A percentile compares a stretch with the other conserved stretches of the same genome.
Evolutionary conservation across 2,329 filamentous ascomycete genomes (phyloP).

Genomic region (Cladosporium sp.): DNA sequence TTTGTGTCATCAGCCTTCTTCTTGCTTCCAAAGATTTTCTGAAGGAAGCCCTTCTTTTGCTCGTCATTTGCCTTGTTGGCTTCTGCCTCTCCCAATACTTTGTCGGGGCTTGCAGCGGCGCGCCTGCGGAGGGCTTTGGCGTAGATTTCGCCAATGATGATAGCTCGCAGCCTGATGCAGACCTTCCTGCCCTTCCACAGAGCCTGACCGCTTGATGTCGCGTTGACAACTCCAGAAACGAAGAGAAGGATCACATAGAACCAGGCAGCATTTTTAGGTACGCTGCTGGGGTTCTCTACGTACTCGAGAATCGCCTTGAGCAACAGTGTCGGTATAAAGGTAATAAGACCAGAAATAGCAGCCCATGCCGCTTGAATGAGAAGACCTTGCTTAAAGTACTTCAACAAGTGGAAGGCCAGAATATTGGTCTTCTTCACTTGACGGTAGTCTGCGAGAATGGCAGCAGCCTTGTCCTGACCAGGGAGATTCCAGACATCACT

Average conservation of each 20-base stretch:
- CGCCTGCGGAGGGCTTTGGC: conserved; percentile 91
- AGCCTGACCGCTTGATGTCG: conserved; percentile 80
- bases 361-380: conserved; percentile 80
- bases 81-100: conserved; percentile 59
- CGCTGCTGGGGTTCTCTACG: conserved; percentile 76
- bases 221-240: conserved; percentile 76
- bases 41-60: conserved; percentile 46
- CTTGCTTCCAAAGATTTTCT: conserved; percentile 61
- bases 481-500: conserved; percentile 88
- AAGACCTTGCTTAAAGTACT: conserved; percentile 78
- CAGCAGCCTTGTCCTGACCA: conserved; percentile 82
- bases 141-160: conserved; percentile 97
- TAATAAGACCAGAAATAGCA: conserved; percentile 75
- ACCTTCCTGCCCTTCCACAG: conserved; percentile 94
- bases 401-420: conserved; percentile 77
- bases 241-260: conserved; percentile 91
- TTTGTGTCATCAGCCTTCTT: conserved; percentile 55
- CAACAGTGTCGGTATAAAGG: conserved; percentile 87
- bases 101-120: conserved; percentile 74
- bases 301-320: conserved; percentile 91
- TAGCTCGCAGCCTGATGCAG: conserved; percentile 87
- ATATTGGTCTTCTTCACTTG: conserved; percentile 79
- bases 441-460: conserved; percentile 79
- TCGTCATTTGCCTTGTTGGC: conserved; percentile 50
- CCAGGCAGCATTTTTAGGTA: conserved; percentile 88